These are phyloP conservation scores for Pisolithus orientalis DNA, from an alignment of 768 basidiomycete genomes.

Conservation along the genomic window DNA sequence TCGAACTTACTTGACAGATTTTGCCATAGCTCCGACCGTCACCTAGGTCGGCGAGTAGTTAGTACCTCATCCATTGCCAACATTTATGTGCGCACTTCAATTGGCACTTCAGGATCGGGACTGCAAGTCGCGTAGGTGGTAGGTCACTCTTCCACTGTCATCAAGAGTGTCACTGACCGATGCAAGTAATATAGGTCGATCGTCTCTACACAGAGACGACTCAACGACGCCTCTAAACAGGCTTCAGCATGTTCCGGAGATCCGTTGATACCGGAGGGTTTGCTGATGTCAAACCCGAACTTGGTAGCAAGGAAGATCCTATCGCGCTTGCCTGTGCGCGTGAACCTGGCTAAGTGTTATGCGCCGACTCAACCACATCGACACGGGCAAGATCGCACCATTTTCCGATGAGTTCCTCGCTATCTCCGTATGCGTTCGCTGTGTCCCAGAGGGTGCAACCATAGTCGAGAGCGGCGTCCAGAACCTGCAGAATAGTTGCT, in stretches of 20 bases:
- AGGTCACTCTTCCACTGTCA: not conserved
- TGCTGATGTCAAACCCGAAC: slow-evolving; percentile 34
- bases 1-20: slow-evolving; percentile 41
- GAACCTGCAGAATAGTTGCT: slow-evolving; percentile 21
- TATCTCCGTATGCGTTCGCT: slow-evolving; percentile 36
- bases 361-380: not conserved
- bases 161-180: slow-evolving; percentile 14
- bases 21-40: slow-evolving; percentile 44
- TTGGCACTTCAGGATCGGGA: slow-evolving; percentile 37
- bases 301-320: slow-evolving; percentile 62
- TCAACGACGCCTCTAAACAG: slow-evolving; percentile 34
- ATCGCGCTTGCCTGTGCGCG: slow-evolving; percentile 36
- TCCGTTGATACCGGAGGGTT: slow-evolving; percentile 23
- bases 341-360: slow-evolving; percentile 30
- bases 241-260: slow-evolving; percentile 37
- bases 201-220: slow-evolving; percentile 33
- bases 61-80: not conserved
- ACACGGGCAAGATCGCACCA: slow-evolving; percentile 22
- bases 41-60: slow-evolving; percentile 11
- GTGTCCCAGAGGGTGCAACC: slow-evolving; percentile 47
- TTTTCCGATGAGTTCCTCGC: slow-evolving; percentile 40
- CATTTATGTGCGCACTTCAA: slow-evolving; percentile 33
- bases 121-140: slow-evolving; percentile 10
- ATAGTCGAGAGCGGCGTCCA: slow-evolving; percentile 34
- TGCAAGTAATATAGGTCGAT: slow-evolving; percentile 47